Conservation (phyloP, 1,284 basidiomycete genomes). For the Malassezia furfur region DNA sequence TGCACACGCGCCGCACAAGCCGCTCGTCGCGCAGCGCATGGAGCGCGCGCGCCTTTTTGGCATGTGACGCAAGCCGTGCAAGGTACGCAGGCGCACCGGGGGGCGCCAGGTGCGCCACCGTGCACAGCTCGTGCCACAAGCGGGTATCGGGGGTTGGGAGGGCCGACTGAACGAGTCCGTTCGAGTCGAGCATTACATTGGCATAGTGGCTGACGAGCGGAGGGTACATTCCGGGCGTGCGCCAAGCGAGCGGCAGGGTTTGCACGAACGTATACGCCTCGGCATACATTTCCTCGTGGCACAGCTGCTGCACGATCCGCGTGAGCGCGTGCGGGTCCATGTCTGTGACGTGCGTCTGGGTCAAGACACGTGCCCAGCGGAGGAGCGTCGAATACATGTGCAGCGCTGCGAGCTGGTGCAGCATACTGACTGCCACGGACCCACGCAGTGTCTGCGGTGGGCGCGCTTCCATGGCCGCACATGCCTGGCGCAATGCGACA, state of each 20-base stretch:
- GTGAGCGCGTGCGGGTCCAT: constrained; percentile 10
- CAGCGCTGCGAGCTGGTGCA: constrained; percentile 16
- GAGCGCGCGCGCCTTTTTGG: not conserved
- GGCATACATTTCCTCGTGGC: constrained; percentile 14
- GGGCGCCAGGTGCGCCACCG: constrained; percentile 3
- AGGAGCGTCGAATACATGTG: constrained; percentile 18
- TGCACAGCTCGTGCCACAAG: constrained; percentile 20
- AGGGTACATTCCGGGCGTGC: constrained; percentile 24
- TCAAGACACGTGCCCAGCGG: constrained; percentile 14
- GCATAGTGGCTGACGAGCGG: constrained; percentile 20
- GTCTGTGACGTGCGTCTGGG: constrained; percentile 6
- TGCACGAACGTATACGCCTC: constrained; percentile 20
- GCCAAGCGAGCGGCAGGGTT: constrained; percentile 15
- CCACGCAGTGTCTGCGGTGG: not conserved
- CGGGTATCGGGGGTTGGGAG: not conserved
- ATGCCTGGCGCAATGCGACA: constrained; percentile 11
- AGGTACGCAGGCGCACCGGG: not conserved
- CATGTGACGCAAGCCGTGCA: constrained; percentile 10
- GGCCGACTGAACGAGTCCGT: too few species aligned
- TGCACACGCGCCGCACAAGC: not conserved
- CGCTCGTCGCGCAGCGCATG: constrained; percentile 3
- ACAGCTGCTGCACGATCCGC: constrained; percentile 11
- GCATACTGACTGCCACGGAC: constrained; percentile 15
- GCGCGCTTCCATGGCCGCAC: constrained; percentile 6
- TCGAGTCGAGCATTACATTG: constrained; percentile 4